Evolutionary conservation across 2,329 filamentous ascomycete genomes (phyloP).

Genomic region (Xylariaceae sp.): DNA sequence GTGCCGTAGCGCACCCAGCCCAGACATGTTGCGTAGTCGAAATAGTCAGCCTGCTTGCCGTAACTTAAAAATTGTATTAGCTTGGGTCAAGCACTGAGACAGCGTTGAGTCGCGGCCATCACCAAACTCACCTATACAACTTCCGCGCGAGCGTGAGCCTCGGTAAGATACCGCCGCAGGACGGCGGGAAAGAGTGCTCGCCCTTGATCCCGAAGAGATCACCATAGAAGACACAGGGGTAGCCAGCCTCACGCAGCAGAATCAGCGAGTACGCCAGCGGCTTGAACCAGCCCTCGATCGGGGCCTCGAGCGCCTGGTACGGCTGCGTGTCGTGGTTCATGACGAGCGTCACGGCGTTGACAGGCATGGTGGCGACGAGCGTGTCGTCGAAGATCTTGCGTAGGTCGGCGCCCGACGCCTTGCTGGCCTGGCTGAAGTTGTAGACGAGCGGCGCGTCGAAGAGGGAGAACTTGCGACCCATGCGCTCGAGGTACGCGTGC

Average conservation of each 20-base stretch:
- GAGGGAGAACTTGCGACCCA: slow-evolving; percentile 55
- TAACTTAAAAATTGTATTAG: no score
- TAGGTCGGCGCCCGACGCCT: slow-evolving; percentile 50
- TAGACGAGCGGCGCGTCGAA: slow-evolving; percentile 68
- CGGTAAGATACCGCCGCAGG: slow-evolving; percentile 51
- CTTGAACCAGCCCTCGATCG: slow-evolving; percentile 64
- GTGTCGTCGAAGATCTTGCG: slow-evolving; percentile 59
- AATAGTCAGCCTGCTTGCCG: slow-evolving; percentile 62
- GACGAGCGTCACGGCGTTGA: slow-evolving; percentile 53
- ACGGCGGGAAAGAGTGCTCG: slow-evolving; percentile 29
- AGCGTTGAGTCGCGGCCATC: no score
- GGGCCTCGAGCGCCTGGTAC: slow-evolving; percentile 41
- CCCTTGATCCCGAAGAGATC: slow-evolving; percentile 61
- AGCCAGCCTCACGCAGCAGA: slow-evolving; percentile 56
- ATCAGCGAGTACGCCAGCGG: slow-evolving; percentile 69
- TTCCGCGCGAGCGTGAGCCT: slow-evolving; percentile 58
- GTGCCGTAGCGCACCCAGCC: slow-evolving; percentile 53
- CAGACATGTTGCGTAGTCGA: slow-evolving; percentile 55
- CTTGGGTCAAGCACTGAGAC: no score
- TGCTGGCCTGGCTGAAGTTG: slow-evolving; percentile 60
- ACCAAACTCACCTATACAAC: slow-evolving; percentile 60
- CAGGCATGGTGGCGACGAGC: slow-evolving; percentile 41
- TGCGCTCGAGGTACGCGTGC: slow-evolving; percentile 51
- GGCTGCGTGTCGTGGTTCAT: slow-evolving; percentile 66
- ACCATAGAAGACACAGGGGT: slow-evolving; percentile 67